Conservation (phyloP, 192 early-diverging fungal genomes). For the Radiomyces spectabilis region DNA sequence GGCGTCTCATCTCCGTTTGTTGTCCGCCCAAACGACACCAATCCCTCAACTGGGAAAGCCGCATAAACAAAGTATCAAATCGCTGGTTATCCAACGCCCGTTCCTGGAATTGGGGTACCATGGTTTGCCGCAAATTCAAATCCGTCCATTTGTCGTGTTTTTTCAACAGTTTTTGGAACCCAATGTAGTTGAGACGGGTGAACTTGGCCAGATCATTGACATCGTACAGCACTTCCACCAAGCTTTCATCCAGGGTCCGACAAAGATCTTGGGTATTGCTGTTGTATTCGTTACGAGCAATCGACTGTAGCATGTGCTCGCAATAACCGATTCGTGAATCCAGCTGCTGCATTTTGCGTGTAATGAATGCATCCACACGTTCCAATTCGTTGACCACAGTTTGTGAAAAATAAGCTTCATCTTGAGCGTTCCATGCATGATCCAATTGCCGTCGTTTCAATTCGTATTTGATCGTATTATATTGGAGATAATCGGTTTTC, state of each 20-base stretch:
- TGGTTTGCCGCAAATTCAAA: conserved; percentile 60
- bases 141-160: conserved; percentile 92
- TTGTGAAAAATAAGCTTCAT: conserved; percentile 44
- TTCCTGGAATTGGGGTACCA: conserved; percentile 37
- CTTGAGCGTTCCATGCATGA: conserved; percentile 9
- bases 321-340: conserved; percentile 61
- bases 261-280: conserved; percentile 36
- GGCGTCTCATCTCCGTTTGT: conserved; percentile 20
- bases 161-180: conserved; percentile 88
- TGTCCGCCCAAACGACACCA: conserved; percentile 39
- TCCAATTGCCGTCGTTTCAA: conserved; percentile 7
- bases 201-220: conserved; percentile 72
- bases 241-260: conserved; percentile 43
- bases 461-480: conserved; percentile 9
- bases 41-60: conserved; percentile 71
- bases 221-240: conserved; percentile 60
- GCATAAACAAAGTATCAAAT: conserved; percentile 68
- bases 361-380: conserved; percentile 64
- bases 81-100: conserved; percentile 66
- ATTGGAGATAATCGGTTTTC: conserved; percentile 12
- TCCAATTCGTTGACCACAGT: conserved; percentile 76
- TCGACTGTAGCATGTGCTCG: too few relatives aligned
- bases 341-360: conserved; percentile 64
- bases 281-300: conserved; percentile 38
- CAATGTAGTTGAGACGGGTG: conserved; percentile 66